Percentiles rank a stretch among this genome's conserved stretches.
Conservation (phyloP, 768 basidiomycete genomes). For the Rhodocollybia butyracea region DNA sequence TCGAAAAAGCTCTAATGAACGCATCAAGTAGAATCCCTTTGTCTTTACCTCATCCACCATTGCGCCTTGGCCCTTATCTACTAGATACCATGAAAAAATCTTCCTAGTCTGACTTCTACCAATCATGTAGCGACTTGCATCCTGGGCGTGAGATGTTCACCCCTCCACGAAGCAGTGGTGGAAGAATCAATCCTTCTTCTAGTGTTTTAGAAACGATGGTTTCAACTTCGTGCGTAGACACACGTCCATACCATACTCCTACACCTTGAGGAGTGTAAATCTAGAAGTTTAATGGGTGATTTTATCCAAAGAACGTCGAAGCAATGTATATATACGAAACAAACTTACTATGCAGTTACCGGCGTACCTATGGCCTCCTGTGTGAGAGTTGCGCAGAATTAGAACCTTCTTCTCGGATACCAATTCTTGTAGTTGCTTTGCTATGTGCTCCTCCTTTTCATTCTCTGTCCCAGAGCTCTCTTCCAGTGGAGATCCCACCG, state of each 20-base stretch:
- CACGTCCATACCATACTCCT: constrained; percentile 91
- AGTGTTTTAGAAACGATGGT: constrained; percentile 87
- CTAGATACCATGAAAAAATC: no score
- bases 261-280: constrained; percentile 86
- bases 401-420: constrained; percentile 64
- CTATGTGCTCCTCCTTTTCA: constrained; percentile 56
- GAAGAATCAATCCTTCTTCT: constrained; percentile 77
- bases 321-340: not conserved
- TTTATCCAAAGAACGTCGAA: not conserved
- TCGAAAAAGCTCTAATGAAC: no score
- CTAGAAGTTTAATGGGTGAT: constrained; percentile 31
- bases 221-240: constrained; percentile 85
- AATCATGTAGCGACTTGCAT: constrained; percentile 65
- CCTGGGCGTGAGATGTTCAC: constrained; percentile 74
- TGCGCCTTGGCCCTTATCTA: no score
- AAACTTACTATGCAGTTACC: constrained; percentile 84
- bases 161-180: constrained; percentile 83
- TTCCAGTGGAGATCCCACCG: constrained; percentile 56
- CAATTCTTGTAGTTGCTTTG: constrained; percentile 49
- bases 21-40: no score
- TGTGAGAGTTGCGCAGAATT: constrained; percentile 83
- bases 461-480: constrained; percentile 47
- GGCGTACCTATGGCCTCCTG: constrained; percentile 91
- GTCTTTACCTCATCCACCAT: no score
- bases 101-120: constrained; percentile 46